phyloP scores from a whole-genome alignment of 768 basidiomycete species.

The Piloderma croceum region DNA sequence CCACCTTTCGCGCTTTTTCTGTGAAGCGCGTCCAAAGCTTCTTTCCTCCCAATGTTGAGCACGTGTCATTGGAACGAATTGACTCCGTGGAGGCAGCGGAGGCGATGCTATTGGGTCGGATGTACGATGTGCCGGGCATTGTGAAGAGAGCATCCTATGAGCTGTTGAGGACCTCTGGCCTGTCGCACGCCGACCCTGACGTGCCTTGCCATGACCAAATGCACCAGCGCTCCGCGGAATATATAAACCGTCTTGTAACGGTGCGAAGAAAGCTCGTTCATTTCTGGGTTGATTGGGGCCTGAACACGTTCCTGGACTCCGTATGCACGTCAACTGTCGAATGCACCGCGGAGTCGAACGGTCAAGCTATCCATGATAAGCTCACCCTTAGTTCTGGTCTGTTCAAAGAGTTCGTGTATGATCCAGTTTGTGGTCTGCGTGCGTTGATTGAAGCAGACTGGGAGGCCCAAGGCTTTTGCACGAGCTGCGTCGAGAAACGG shows the following conservation, averaged over 20 bases:
- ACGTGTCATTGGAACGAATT: constrained; percentile 8
- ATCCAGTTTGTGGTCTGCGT: constrained; percentile 1
- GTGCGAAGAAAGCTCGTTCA: not conserved
- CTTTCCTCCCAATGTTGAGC: constrained; percentile 24
- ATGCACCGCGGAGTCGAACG: not conserved
- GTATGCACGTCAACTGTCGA: not conserved
- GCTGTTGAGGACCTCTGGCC: constrained; percentile 11
- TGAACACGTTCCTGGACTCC: not conserved
- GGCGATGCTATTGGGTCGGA: constrained; percentile 27
- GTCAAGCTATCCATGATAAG: constrained; percentile 5
- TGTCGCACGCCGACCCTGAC: not conserved
- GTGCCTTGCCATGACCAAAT: not conserved
- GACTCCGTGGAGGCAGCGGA: constrained; percentile 20
- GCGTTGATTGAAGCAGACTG: constrained; percentile 10
- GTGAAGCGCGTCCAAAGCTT: constrained; percentile 18
- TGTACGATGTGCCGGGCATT: constrained; percentile 22
- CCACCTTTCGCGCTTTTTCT: constrained; percentile 21
- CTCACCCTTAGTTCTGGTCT: constrained; percentile 10
- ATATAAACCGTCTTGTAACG: not conserved
- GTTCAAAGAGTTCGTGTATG: constrained; percentile 2
- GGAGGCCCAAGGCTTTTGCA: not conserved
- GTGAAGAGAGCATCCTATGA: constrained; percentile 37
- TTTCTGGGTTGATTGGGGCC: not conserved
- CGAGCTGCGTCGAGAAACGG: not conserved
- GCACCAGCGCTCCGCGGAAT: too few species aligned